Conservation (phyloP, 2,329 filamentous ascomycete genomes). For the Colletotrichum cordylinicola region DNA sequence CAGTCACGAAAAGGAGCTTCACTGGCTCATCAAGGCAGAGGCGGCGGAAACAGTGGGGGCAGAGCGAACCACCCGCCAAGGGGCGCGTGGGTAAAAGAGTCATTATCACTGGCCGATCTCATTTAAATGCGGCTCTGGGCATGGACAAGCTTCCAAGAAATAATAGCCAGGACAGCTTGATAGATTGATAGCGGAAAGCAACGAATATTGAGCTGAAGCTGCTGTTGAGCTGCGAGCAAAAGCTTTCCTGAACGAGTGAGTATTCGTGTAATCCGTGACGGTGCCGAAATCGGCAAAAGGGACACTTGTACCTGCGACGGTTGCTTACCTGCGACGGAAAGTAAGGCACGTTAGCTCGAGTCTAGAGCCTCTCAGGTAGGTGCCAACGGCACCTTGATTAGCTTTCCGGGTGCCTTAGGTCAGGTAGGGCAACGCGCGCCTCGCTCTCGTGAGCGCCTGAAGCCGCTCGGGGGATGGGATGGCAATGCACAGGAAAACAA, state of each 20-base stretch:
- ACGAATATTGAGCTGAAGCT: neutral
- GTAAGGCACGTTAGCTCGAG: neutral
- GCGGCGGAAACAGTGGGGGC: neutral
- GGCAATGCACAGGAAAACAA: neutral
- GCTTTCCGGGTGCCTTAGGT: neutral
- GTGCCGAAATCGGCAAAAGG: neutral
- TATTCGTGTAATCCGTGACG: neutral
- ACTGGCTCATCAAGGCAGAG: neutral
- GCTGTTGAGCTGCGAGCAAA: neutral
- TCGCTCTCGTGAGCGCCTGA: neutral
- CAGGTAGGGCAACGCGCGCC: neutral
- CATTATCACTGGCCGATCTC: conserved; percentile 12
- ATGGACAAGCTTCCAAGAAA: neutral
- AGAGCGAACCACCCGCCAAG: neutral
- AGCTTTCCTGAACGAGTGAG: neutral
- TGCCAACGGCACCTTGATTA: neutral
- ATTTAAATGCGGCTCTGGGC: conserved; percentile 15
- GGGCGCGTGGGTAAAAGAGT: neutral
- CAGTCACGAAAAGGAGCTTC: neutral
- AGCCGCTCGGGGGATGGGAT: neutral
- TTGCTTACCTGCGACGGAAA: neutral
- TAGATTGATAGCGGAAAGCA: neutral
- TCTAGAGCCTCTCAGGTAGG: neutral
- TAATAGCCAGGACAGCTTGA: neutral
- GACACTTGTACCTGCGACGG: neutral